A percentile compares a stretch with the other conserved stretches of the same genome.
phyloP scores from a whole-genome alignment of 352 stramenopile species.

The Bremia lactucae region DNA sequence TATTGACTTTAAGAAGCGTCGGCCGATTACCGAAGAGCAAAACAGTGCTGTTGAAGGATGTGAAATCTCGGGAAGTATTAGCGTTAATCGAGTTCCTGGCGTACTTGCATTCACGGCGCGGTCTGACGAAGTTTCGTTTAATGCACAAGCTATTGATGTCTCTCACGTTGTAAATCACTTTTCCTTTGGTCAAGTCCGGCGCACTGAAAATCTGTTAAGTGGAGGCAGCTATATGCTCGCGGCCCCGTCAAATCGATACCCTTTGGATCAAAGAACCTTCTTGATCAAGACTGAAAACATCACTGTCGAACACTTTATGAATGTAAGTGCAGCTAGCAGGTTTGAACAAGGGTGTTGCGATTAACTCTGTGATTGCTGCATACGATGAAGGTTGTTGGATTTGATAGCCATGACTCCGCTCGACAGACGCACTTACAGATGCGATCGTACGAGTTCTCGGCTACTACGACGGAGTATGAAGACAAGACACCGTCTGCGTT shows the following conservation, averaged over 20 bases:
- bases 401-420: conserved; percentile 51
- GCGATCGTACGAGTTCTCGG: conserved; percentile 71
- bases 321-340: conserved; percentile 48
- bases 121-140: conserved; percentile 62
- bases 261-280: conserved; percentile 47
- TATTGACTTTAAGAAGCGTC: conserved; percentile 40
- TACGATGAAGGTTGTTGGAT: conserved; percentile 48
- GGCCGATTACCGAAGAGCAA: conserved; percentile 19
- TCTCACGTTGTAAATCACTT: conserved; percentile 75
- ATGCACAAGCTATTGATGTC: conserved; percentile 43
- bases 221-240: conserved; percentile 29
- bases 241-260: conserved; percentile 45
- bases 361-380: conserved; percentile 1
- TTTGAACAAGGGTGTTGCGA: neutral
- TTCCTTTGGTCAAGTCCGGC: conserved; percentile 74
- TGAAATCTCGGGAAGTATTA: conserved; percentile 68
- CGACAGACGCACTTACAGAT: conserved; percentile 41
- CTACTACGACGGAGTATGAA: conserved; percentile 64
- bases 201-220: conserved; percentile 44
- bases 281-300: conserved; percentile 54
- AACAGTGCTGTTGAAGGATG: conserved; percentile 49
- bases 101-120: conserved; percentile 57
- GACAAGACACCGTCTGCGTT: conserved; percentile 48
- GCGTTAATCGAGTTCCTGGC: conserved; percentile 65
- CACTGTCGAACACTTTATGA: conserved; percentile 74